Conservation (phyloP, 176 grass and related monocot genomes). For the Hsuehochloa calcarea region DNA sequence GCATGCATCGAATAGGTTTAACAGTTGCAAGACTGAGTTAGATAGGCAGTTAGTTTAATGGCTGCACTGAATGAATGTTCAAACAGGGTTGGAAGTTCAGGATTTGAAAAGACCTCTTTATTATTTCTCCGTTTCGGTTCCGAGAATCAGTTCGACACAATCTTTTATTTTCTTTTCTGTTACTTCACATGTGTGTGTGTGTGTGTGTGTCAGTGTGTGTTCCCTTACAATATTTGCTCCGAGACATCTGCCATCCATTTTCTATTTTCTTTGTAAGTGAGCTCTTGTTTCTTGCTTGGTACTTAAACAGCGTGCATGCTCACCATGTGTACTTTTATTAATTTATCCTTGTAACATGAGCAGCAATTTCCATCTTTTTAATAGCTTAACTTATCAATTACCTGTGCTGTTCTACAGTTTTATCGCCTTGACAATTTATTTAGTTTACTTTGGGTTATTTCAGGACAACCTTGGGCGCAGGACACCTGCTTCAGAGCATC, state of each 20-base stretch:
- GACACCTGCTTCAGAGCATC: conserved; percentile 61
- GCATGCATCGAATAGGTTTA: background rate
- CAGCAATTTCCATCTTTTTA: background rate
- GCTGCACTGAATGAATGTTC: background rate
- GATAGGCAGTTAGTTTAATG: background rate
- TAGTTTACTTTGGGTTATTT: conserved; percentile 40
- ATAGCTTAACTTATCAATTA: background rate
- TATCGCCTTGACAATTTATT: background rate
- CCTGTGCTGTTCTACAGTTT: background rate
- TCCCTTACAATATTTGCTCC: background rate
- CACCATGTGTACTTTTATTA: background rate
- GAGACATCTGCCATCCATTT: background rate
- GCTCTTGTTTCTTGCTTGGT: background rate
- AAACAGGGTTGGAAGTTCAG: background rate
- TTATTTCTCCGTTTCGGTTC: background rate
- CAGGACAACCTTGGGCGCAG: conserved; percentile 64
- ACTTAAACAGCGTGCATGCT: background rate
- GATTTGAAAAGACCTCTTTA: background rate
- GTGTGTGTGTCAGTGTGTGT: background rate
- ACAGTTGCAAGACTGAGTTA: background rate
- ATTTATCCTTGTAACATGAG: conserved; percentile 10
- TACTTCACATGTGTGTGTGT: background rate
- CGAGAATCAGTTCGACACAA: background rate
- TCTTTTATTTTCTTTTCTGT: background rate
- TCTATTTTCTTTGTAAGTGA: background rate